Conservation (phyloP, 208 protist species). For the Trypanosoma caninum region DNA sequence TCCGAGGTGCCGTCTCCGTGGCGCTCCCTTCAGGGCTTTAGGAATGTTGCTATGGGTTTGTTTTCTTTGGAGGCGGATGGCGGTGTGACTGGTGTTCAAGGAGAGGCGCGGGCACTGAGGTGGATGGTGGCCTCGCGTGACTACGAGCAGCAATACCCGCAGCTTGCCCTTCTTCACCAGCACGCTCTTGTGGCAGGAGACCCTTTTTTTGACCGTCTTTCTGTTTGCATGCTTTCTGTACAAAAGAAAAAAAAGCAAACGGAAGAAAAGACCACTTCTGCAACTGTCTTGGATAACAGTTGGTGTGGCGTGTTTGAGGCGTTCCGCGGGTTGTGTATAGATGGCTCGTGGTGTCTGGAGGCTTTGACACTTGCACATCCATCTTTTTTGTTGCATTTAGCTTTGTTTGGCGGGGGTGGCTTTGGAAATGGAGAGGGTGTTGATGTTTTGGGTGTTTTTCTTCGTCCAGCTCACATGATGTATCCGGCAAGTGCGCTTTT, state of each 20-base stretch:
- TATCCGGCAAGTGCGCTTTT: slow-evolving; percentile 25
- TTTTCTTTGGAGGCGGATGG: slow-evolving; percentile 3
- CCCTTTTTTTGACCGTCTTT: slow-evolving; percentile 24
- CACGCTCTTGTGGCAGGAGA: slow-evolving; percentile 16
- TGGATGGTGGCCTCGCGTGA: slow-evolving; percentile 40
- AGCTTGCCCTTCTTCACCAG: slow-evolving; percentile 40
- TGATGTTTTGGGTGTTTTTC: slow-evolving; percentile 29
- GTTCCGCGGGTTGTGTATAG: slow-evolving; percentile 17
- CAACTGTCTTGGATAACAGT: background rate
- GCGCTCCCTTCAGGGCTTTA: slow-evolving; percentile 16
- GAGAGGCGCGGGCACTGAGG: slow-evolving; percentile 26
- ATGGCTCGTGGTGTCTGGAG: slow-evolving; percentile 32
- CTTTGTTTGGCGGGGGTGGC: background rate
- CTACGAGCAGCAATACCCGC: slow-evolving; percentile 25
- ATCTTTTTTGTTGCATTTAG: slow-evolving; percentile 23
- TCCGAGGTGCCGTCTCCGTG: slow-evolving; percentile 1
- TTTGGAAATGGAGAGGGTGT: background rate
- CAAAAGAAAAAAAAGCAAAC: background rate
- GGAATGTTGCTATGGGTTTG: slow-evolving; percentile 2
- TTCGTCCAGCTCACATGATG: slow-evolving; percentile 15
- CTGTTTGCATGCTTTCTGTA: slow-evolving; percentile 16
- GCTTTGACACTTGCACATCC: slow-evolving; percentile 31
- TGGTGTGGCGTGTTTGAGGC: background rate
- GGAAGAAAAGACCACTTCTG: background rate
- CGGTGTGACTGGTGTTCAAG: background rate